Base-by-base conservation (phyloP, 768 basidiomycete species). In the Tylopilus rubrobrunneus region DNA sequence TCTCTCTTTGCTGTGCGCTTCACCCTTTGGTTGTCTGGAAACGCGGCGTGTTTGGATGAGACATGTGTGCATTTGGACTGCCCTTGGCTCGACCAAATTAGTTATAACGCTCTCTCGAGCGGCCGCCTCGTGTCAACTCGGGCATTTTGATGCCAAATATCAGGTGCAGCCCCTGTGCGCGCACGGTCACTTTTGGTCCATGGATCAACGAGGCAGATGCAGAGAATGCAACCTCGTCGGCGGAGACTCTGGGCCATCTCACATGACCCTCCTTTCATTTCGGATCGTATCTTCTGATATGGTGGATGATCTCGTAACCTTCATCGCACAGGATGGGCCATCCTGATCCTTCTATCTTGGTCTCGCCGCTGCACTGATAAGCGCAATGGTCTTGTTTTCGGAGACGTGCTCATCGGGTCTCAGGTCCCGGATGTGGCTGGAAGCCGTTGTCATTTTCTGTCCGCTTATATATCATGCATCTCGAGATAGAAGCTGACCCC, bases 401-500 rank as follows among this genome's bases (percentile, higher is more conserved):
- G 56, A 56, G 45, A 36, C 62, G 52, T 56, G 43, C 12, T 44
- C 33, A 44, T 57, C 56, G 37, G 51, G 52, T 29, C 27, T 37
- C 33, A 44, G 52, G 54, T 23, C 29, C 8, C 34, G 34, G 27
- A 54, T 43, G 37, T 39, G 29, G 43, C 12, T 41, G 45, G 52
- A 60, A 45, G 43, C 37, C 56, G 29, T 52, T 45, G 33, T 48
- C 53, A 40, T 50, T 15, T 39, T 47, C 36, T 42, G 27, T 52
- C 23, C 43, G 11, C n/a, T 40, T 29, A 19, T 36, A 10, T 43
- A 42, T 55, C 41, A 33, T 19, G 47, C 34, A 14, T 36, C 36
- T 36, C 19, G 41, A 48, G 55, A 58, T 53, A 49, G 52, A 62
- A 46, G 56, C 64, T 70, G 49, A 71, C 53, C 14, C 12, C 15